These are phyloP conservation scores for Aspergillus sclerotiicarbonarius DNA, from an alignment of 495 filamentous ascomycete species.

Conservation along the genomic window DNA sequence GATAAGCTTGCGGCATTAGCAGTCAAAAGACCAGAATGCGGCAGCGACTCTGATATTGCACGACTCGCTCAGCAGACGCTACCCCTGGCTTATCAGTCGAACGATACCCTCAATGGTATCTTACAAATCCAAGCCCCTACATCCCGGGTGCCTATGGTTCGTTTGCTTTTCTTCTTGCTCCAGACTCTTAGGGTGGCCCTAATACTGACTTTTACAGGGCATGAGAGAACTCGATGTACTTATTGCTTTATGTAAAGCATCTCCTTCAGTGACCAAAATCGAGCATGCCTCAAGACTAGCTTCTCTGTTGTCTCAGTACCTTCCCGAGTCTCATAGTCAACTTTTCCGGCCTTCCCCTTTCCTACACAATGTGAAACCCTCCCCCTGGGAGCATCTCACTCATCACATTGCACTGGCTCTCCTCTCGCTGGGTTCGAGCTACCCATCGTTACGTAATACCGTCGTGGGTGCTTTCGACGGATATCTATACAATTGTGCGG, in stretches of 20 bases:
- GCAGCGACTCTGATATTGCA: constrained; percentile 62
- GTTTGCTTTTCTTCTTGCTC: constrained; percentile 5
- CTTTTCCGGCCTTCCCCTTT: constrained; percentile 75
- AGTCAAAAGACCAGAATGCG: constrained; percentile 54
- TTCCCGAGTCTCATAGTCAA: constrained; percentile 78
- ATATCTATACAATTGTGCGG: constrained; percentile 66
- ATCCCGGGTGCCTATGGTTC: constrained; percentile 53
- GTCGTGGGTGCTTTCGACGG: constrained; percentile 59
- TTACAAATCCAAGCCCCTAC: constrained; percentile 38
- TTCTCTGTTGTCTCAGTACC: constrained; percentile 72
- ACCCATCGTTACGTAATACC: constrained; percentile 59
- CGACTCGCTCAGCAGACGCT: constrained; percentile 59
- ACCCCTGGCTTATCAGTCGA: constrained; percentile 20
- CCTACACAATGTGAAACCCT: constrained; percentile 77
- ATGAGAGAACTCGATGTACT: constrained; percentile 86
- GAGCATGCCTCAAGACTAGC: constrained; percentile 73
- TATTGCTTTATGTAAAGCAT: constrained; percentile 83
- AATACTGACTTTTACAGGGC: constrained; percentile 44
- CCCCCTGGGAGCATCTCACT: constrained; percentile 86
- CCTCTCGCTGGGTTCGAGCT: constrained; percentile 71
- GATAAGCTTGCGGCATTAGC: constrained; percentile 65
- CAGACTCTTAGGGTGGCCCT: neutral
- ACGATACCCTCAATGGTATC: constrained; percentile 40
- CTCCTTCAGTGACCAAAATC: constrained; percentile 61
- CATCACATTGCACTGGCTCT: constrained; percentile 72